These are phyloP conservation scores for Evansstolkia leycettana DNA, from an alignment of 495 filamentous ascomycete genomes.

Conservation along the genomic window DNA sequence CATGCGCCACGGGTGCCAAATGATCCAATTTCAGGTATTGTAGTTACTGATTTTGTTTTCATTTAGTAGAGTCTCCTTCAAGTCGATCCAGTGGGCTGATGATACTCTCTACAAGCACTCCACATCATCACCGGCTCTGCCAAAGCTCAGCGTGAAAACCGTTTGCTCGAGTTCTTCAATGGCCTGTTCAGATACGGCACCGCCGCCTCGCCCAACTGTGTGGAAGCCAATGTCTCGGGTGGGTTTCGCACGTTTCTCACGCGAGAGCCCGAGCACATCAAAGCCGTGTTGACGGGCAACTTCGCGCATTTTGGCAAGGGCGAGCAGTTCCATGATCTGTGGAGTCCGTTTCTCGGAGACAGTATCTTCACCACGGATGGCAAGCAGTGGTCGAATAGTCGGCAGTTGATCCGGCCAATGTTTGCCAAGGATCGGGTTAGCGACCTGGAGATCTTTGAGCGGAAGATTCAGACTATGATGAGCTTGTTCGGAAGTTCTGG, in stretches of 20 bases:
- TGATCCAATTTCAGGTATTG: neutral
- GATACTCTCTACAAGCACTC: neutral
- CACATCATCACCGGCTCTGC: neutral
- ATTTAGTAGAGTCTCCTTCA: neutral
- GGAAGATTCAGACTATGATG: conserved; percentile 29
- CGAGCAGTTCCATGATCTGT: conserved; percentile 33
- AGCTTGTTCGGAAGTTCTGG: conserved; percentile 24
- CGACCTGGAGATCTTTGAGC: conserved; percentile 40
- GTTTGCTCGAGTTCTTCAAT: conserved; percentile 17
- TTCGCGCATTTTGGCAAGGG: conserved; percentile 47
- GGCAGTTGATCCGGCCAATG: conserved; percentile 42
- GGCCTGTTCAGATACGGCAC: conserved; percentile 15
- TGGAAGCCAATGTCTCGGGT: conserved; percentile 20
- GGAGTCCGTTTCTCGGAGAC: conserved; percentile 43
- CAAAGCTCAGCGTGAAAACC: conserved; percentile 16
- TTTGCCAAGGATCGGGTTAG: conserved; percentile 42
- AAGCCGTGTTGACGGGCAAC: conserved; percentile 42
- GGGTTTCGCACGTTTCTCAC: conserved; percentile 33
- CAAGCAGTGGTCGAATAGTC: conserved; percentile 38
- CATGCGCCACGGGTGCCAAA: conserved; percentile 1
- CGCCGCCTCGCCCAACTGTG: conserved; percentile 22
- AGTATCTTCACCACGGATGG: conserved; percentile 48
- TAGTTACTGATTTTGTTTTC: neutral
- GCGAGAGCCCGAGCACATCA: conserved; percentile 44
- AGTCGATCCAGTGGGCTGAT: neutral